Evolutionary conservation across 148 eudicot species (phyloP).

Genomic region (Polygonum aviculare): DNA sequence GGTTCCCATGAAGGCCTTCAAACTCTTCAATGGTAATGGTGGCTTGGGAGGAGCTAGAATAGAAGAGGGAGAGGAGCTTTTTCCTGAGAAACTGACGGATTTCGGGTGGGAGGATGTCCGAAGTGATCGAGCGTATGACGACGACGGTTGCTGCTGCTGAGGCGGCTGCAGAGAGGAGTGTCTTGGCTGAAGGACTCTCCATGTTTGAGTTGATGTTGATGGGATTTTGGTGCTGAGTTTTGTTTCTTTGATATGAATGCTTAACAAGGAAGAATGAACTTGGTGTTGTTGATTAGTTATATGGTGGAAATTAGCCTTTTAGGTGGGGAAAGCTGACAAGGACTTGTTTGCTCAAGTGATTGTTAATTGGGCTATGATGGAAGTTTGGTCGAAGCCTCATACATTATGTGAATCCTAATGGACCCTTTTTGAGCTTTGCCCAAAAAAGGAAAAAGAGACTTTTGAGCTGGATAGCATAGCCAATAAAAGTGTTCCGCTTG

Average conservation of each 20-base stretch:
- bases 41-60: background rate
- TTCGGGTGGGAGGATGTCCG: background rate
- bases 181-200: constrained; percentile 10
- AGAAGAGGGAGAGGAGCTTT: background rate
- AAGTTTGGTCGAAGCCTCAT: background rate
- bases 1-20: background rate
- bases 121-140: background rate
- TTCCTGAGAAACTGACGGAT: background rate
- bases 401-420: background rate
- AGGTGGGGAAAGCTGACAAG: no score
- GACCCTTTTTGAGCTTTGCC: no score
- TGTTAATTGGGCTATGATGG: no score
- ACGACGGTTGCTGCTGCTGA: background rate
- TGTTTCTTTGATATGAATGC: background rate
- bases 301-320: background rate
- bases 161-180: background rate
- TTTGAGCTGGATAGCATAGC: no score
- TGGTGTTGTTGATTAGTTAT: background rate
- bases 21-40: background rate
- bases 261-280: background rate
- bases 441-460: no score
- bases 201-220: background rate
- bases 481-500: no score
- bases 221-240: background rate
- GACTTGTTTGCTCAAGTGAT: no score